phyloP scores from a whole-genome alignment of 306 rosid species.

The Benincasa hispida region DNA sequence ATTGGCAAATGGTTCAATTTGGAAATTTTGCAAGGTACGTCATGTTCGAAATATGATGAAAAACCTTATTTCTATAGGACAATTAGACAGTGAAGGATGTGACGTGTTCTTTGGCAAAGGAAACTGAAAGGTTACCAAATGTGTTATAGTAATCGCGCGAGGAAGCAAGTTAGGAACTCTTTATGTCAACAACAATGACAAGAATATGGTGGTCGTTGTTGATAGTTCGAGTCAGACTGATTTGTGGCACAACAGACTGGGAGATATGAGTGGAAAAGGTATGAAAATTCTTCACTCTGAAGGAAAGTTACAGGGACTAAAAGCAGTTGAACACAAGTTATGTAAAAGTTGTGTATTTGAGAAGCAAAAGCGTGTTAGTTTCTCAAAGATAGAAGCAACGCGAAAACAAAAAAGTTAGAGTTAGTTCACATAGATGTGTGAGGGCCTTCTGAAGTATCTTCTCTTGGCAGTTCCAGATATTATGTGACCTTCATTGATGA shows the following conservation, averaged over 20 bases:
- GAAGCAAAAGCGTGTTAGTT: no score
- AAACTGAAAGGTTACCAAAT: not conserved
- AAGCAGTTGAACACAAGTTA: no score
- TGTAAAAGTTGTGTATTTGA: no score
- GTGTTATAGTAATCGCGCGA: not conserved
- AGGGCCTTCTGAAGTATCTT: no score
- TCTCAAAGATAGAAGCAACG: no score
- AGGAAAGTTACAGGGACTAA: not conserved
- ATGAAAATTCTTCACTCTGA: not conserved
- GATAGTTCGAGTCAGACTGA: not conserved
- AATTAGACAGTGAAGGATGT: not conserved
- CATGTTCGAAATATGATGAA: not conserved
- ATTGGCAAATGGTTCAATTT: not conserved
- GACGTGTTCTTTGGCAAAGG: not conserved
- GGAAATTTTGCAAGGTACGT: not conserved
- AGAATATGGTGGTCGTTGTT: not conserved
- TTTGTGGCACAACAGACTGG: not conserved
- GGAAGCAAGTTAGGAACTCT: not conserved
- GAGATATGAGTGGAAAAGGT: not conserved
- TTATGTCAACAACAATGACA: no score
- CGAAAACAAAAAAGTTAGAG: no score
- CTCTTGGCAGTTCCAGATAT: no score
- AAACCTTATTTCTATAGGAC: not conserved
- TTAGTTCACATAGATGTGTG: no score
- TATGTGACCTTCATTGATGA: no score